Percentiles rank a stretch among this genome's conserved stretches.
Conservation (phyloP, 140 eudicot genomes). For the Flaveria floridana region DNA sequence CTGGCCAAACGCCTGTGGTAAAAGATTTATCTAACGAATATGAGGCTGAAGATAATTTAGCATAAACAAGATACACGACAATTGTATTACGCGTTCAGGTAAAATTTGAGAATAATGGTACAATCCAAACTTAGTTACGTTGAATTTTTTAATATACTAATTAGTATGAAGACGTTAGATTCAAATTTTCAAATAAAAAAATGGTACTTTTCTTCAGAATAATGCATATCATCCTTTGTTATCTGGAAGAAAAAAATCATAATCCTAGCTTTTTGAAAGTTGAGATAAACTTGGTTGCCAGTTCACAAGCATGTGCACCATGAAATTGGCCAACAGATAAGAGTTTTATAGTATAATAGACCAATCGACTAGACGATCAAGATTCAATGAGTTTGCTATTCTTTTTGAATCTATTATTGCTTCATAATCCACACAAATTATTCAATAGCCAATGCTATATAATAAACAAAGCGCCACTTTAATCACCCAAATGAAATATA, state of each 20-base stretch:
- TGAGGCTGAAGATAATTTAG: too few relatives aligned
- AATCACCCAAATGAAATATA: constrained; percentile 8
- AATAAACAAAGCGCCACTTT: constrained; percentile 14
- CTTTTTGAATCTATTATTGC: constrained; percentile 19
- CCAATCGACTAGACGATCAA: neutral
- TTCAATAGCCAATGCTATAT: constrained; percentile 23
- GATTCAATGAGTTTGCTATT: too few relatives aligned
- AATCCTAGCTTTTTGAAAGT: neutral
- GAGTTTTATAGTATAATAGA: constrained; percentile 15
- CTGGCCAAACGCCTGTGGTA: constrained; percentile 81
- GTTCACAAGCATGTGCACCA: constrained; percentile 36
- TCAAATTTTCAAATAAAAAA: neutral
- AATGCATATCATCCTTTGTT: neutral
- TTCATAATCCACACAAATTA: constrained; percentile 22
- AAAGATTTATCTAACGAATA: constrained; percentile 12
- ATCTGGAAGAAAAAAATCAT: neutral
- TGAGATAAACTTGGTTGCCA: constrained; percentile 14
- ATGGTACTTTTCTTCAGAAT: neutral
- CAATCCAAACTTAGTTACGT: neutral
- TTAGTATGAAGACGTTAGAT: constrained; percentile 3
- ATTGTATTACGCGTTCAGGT: neutral
- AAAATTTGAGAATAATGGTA: constrained; percentile 11
- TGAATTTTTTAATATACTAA: constrained; percentile 14
- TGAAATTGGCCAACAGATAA: constrained; percentile 32
- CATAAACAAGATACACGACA: neutral